These are phyloP conservation scores for Crocinoboletus sp. DNA, from an alignment of 1,284 basidiomycete genomes.

Conservation along the genomic window DNA sequence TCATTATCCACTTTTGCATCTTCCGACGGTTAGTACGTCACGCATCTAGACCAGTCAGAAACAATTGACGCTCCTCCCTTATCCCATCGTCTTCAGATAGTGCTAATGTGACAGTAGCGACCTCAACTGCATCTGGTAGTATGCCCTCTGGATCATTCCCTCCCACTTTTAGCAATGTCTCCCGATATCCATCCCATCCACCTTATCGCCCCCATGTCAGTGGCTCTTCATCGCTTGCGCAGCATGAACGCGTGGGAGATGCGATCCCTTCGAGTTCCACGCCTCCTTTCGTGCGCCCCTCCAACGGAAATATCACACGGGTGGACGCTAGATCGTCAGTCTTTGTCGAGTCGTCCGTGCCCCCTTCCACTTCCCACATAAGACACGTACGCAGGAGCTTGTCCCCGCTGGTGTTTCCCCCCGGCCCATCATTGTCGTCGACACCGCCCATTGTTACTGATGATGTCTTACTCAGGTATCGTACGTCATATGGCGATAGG, in stretches of 20 bases:
- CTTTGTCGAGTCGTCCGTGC: slow-evolving; percentile 9
- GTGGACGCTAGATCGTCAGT: slow-evolving; percentile 6
- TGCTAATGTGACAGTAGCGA: slow-evolving; percentile 3
- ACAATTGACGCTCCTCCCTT: slow-evolving; percentile 6
- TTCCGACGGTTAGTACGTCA: slow-evolving; percentile 21
- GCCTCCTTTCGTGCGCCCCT: slow-evolving; percentile 20
- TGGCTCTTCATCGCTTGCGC: slow-evolving; percentile 16
- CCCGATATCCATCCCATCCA: slow-evolving; percentile 20
- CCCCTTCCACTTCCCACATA: slow-evolving; percentile 9
- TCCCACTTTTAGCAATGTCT: slow-evolving; percentile 21
- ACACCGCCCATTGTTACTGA: slow-evolving; percentile 13
- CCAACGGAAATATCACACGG: slow-evolving; percentile 13
- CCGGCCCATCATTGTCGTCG: slow-evolving; percentile 13
- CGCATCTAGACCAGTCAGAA: slow-evolving; percentile 1
- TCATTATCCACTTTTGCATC: slow-evolving; percentile 17
- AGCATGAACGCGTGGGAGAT: slow-evolving; percentile 15
- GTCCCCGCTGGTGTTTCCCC: slow-evolving; percentile 24
- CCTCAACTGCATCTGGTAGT: slow-evolving; percentile 15
- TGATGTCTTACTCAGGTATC: slow-evolving; percentile 18
- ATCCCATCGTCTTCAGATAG: slow-evolving; percentile 12
- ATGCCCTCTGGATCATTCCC: slow-evolving; percentile 20
- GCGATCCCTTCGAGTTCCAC: slow-evolving; percentile 6
- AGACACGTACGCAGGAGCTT: slow-evolving; percentile 22
- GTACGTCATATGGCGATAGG: neutral
- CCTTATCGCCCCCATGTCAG: slow-evolving; percentile 21